Conservation (phyloP, 768 basidiomycete species). For the Astraeus odoratus region DNA sequence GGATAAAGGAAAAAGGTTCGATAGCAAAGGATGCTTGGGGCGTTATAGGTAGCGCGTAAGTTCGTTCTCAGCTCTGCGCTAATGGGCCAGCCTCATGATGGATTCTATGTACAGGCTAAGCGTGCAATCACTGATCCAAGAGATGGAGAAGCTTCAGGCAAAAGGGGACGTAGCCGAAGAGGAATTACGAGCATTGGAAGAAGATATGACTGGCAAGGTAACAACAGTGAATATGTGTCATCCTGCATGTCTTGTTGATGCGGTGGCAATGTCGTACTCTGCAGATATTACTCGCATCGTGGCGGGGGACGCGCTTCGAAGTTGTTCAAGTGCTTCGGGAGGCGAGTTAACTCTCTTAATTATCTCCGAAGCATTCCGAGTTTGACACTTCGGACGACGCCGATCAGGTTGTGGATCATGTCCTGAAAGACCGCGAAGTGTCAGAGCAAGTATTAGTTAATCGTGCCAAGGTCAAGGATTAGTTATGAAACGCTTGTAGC, state of each 20-base stretch:
- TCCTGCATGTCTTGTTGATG: too few relatives aligned
- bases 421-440: conserved; percentile 72
- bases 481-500: neutral
- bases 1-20: conserved; percentile 89
- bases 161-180: conserved; percentile 89
- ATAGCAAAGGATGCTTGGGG: conserved; percentile 97
- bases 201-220: conserved; percentile 90
- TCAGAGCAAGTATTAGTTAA: conserved; percentile 67
- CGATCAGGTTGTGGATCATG: conserved; percentile 67
- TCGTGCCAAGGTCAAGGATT: conserved; percentile 67
- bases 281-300: conserved; percentile 91
- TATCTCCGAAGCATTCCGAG: conserved; percentile 2
- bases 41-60: conserved; percentile 91
- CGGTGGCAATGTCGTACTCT: neutral
- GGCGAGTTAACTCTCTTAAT: conserved; percentile 23
- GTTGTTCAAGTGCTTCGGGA: conserved; percentile 85
- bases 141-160: conserved; percentile 85
- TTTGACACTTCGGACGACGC: conserved; percentile 4
- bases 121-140: conserved; percentile 36
- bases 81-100: conserved; percentile 58
- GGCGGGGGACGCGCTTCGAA: conserved; percentile 95
- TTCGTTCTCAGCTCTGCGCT: conserved; percentile 12
- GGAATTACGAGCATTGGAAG: conserved; percentile 77
- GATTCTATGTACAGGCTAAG: conserved; percentile 29
- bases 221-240: neutral